These are phyloP conservation scores for Tillandsia leiboldiana DNA, from an alignment of 176 grass and related monocot species.

Conservation along the genomic window DNA sequence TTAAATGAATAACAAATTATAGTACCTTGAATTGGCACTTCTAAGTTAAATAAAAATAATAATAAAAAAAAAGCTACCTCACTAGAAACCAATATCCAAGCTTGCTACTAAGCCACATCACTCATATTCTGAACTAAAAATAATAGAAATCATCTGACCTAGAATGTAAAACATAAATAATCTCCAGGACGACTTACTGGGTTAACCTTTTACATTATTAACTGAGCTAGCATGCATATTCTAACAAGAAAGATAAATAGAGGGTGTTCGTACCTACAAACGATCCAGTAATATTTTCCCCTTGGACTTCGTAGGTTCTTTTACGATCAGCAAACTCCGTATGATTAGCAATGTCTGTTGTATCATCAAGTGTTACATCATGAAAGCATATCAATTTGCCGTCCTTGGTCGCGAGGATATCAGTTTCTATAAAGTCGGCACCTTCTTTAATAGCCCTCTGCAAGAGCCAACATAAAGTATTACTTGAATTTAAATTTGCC, in stretches of 20 bases:
- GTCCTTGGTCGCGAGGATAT: slow-evolving; percentile 68
- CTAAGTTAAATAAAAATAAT: background rate
- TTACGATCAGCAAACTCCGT: slow-evolving; percentile 53
- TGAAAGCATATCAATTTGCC: slow-evolving; percentile 63
- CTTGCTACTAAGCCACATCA: background rate
- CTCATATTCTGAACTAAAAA: background rate
- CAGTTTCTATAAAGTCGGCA: slow-evolving; percentile 78
- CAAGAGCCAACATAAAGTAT: slow-evolving; percentile 11
- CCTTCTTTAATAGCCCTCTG: slow-evolving; percentile 81
- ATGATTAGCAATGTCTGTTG: slow-evolving; percentile 34
- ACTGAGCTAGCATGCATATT: background rate
- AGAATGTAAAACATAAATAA: too few species aligned
- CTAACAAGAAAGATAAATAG: background rate
- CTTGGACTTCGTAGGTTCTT: slow-evolving; percentile 92
- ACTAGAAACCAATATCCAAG: background rate
- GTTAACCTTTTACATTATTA: too few species aligned
- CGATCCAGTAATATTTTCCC: slow-evolving; percentile 57
- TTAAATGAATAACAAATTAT: too few species aligned
- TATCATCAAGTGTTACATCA: slow-evolving; percentile 52
- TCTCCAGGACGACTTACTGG: too few species aligned
- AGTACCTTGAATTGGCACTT: background rate
- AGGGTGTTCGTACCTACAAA: slow-evolving; percentile 55
- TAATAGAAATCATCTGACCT: background rate
- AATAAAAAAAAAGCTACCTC: background rate
- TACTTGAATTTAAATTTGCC: background rate